Conservation (phyloP, 2,329 filamentous ascomycete genomes). For the Aspergillus pseudotamarii region DNA sequence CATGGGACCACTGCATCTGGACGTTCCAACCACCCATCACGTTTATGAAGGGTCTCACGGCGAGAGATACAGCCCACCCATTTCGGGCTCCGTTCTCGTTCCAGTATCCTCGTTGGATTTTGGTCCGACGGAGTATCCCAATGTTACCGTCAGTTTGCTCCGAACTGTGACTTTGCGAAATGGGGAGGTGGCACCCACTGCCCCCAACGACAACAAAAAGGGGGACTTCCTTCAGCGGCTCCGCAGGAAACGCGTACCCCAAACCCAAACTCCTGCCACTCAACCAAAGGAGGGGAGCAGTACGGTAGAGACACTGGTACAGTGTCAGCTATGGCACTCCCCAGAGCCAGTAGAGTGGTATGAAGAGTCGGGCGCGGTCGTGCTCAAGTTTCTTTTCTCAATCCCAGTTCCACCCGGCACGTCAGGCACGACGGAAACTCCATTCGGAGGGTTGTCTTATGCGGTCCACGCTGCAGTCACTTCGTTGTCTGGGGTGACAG, state of each 20-base stretch:
- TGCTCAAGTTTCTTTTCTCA: not conserved
- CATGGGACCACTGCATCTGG: not conserved
- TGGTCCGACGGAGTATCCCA: not conserved
- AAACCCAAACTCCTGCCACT: not conserved
- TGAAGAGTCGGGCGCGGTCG: not conserved
- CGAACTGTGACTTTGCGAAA: not conserved
- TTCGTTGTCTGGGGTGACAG: not conserved
- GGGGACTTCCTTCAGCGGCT: not conserved
- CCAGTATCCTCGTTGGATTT: not conserved
- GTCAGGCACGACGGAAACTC: not conserved
- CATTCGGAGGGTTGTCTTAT: not conserved
- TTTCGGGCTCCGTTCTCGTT: not conserved
- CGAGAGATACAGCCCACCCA: not conserved
- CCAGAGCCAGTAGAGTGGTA: not conserved
- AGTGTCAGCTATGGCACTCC: not conserved
- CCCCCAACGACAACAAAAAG: not conserved
- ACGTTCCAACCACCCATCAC: not conserved
- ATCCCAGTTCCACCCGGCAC: not conserved
- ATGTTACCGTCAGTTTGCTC: not conserved
- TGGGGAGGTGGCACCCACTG: not conserved
- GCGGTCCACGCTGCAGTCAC: not conserved
- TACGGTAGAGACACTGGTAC: not conserved
- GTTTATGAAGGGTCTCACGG: not conserved
- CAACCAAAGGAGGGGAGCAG: not conserved
- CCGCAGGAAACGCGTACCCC: not conserved